Evolutionary conservation across 805 yeast species (phyloP).

Genomic region (Debaryomyces tyrocola): DNA sequence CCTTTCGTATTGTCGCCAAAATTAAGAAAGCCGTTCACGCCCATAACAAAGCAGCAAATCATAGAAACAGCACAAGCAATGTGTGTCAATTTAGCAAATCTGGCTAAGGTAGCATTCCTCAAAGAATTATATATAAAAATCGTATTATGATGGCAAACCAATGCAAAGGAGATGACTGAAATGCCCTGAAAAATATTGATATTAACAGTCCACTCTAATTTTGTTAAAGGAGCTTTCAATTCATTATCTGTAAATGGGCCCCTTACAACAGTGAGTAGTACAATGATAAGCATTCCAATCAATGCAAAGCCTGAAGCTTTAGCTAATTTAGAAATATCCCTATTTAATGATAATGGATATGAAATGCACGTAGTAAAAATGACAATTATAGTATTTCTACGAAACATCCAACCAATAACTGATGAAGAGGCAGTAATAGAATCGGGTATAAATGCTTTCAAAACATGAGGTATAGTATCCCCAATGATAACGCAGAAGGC

Average conservation of each 20-base stretch:
- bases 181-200: conserved; percentile 80
- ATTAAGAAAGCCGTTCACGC: conserved; percentile 70
- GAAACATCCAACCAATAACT: conserved; percentile 51
- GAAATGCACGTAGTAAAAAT: conserved; percentile 71
- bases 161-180: conserved; percentile 91
- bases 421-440: conserved; percentile 30
- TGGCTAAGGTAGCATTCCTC: conserved; percentile 68
- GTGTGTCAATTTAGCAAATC: conserved; percentile 79
- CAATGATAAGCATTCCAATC: conserved; percentile 79
- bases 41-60: conserved; percentile 75
- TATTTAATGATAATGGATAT: conserved; percentile 76
- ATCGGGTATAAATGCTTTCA: conserved; percentile 61
- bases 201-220: conserved; percentile 53
- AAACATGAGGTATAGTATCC: conserved; percentile 89
- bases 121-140: conserved; percentile 86
- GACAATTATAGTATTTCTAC: conserved; percentile 69
- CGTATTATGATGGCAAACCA: conserved; percentile 95
- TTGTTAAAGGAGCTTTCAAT: conserved; percentile 49
- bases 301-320: conserved; percentile 85
- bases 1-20: conserved; percentile 83
- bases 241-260: conserved; percentile 62
- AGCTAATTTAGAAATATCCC: conserved; percentile 82
- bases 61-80: conserved; percentile 79
- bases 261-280: conserved; percentile 65
- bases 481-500: conserved; percentile 95